Base-by-base conservation (phyloP, 176 grass and related monocot species). In the Zea luxurians region DNA sequence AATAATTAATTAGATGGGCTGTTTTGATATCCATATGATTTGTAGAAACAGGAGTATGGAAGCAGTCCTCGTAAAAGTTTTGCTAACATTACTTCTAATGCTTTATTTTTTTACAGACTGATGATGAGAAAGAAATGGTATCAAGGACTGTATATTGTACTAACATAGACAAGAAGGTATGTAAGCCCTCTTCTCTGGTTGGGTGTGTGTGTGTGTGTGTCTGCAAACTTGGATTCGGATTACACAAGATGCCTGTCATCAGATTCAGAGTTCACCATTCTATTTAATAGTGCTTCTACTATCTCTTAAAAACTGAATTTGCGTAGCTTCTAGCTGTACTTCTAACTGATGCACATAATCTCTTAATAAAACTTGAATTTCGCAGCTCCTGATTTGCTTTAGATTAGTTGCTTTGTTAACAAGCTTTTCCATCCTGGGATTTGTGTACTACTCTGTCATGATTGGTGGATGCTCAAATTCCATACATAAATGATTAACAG, bases 81-180 rank as follows among this genome's bases (percentile, higher is more conserved):
- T 71, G 52, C 48, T 60, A 42, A 48, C 20, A 44, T 35, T 62
- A 21, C 16, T 54, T 74, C 7, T 52, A 66, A 63, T 77, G 13
- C 3, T 18, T 76, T 62, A 21, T 84, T 83, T 4, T 4, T 74
- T 5, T 81, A 78, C 82, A 93, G 94, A 84, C 94, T 6, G 84
- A 91, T 60, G 84, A 97, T 7, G 89, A 97, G 79, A 97, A 90
- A 83, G 94, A 97, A 76, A 89, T 97, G 89, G 91, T 93, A 8
- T 83, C 86, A 3, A 97, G 89, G 83, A 97, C 94, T 75, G 91
- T 97, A 70, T 97, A 97, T 82, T 97, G 94, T 87, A 97, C 86
- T 87, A 93, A 93, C 81, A 97, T 97, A 88, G 94, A 97, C 76
- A 97, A 97, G 86, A 86, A 93, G 91, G 94, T 97, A 86, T 20